A percentile compares a stretch with the other conserved stretches of the same genome.
Evolutionary conservation across 2,329 filamentous ascomycete species (phyloP).

Genomic region (Phialemoniopsis sp.): DNA sequence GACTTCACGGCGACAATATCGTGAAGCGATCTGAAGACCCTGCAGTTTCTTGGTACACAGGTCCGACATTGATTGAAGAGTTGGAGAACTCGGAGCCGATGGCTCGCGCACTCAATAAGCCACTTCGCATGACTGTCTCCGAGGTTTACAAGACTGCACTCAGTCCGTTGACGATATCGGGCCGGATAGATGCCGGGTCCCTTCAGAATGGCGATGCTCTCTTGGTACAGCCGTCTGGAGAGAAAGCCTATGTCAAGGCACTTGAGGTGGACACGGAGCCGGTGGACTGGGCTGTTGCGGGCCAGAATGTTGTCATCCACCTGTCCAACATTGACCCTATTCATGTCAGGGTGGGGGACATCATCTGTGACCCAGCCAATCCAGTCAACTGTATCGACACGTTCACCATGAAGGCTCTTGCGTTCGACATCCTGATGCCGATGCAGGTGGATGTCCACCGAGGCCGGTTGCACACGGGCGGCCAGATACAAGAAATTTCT

Average conservation of each 20-base stretch:
- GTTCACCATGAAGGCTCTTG: constrained; percentile 80
- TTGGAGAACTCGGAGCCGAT: constrained; percentile 79
- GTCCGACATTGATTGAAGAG: constrained; percentile 75
- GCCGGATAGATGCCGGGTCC: constrained; percentile 79
- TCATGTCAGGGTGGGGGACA: constrained; percentile 79
- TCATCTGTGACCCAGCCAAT: constrained; percentile 67
- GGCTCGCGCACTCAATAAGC: constrained; percentile 67
- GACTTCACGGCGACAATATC: constrained; percentile 85
- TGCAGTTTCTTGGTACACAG: constrained; percentile 72
- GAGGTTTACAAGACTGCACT: constrained; percentile 82
- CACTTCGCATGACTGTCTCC: constrained; percentile 79
- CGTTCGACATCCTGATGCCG: constrained; percentile 85
- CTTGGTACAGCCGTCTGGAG: constrained; percentile 73
- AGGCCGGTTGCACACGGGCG: constrained; percentile 75
- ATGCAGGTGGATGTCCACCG: constrained; percentile 87
- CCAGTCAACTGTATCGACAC: constrained; percentile 68
- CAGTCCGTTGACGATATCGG: constrained; percentile 79
- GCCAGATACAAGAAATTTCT: constrained; percentile 66
- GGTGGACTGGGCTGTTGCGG: constrained; percentile 59
- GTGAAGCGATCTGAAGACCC: constrained; percentile 51
- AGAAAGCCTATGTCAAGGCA: constrained; percentile 76
- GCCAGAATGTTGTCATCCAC: constrained; percentile 83
- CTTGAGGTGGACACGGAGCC: constrained; percentile 71
- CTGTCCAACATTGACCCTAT: constrained; percentile 80
- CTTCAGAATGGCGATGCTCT: constrained; percentile 81